Base-by-base conservation (phyloP, 139 green algal genomes). In the Chlorella sp. region DNA sequence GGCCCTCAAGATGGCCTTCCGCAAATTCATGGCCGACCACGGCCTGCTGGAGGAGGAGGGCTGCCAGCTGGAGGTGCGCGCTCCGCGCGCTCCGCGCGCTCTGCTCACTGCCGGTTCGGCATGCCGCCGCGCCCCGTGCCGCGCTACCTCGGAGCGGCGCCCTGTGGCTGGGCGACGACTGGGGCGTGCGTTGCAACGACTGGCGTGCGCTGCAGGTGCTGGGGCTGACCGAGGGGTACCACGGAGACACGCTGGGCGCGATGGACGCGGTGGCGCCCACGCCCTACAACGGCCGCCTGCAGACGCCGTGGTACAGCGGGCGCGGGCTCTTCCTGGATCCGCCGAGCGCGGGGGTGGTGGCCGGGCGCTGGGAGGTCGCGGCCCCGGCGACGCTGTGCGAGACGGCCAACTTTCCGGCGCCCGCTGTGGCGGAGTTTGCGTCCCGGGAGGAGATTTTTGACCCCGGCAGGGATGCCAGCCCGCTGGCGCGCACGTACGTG, bases 1-100 rank as follows among this genome's bases (percentile, higher is more conserved):
- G 19, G 95, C 90, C 0, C 71, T 98, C 5, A 99, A 99, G 87
- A 98, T 98, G 94, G 95, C 92, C 0, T 93, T 99, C 81, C 80
- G 94, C 9, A 93, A 87, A 76, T 96, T 84, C 73, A 76, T 81
- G 71, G 42, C 74, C 3, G 73, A 87, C 53, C 58, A 82, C 8
- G 70, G 74, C 2, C 50, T 81, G n/a, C 45, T 78, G 79, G 63
- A 67, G 27, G 31, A 61, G 2, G 38, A 19, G 29, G 64, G n/a
- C 1, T 1, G 12, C 1, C 61, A 79, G 60, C 61, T 79, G 60
- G n/a, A 71, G 73, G 60, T 71, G 33, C 46, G 17, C 46, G 19
- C 46, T 19, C 46, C 46, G 19, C 17, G 17, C 46, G n/a, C n/a
- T n/a, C n/a, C n/a, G n/a, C n/a, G n/a, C n/a, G n/a, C n/a, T n/a